Conservation (phyloP, 352 stramenopile genomes). For the Phytophthora multivora region DNA sequence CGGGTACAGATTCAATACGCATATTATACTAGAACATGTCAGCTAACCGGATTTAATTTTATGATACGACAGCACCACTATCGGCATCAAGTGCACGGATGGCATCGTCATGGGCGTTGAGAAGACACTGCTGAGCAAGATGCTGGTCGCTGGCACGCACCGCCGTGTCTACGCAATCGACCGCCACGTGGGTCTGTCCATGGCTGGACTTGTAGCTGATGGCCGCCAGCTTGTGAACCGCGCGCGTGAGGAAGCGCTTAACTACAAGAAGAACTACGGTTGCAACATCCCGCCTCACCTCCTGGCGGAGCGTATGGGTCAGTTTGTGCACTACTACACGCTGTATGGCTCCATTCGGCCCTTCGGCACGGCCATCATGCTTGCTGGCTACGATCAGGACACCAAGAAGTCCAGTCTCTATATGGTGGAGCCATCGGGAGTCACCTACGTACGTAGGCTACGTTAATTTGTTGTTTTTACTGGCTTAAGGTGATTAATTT, state of each 20-base stretch:
- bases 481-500: no score
- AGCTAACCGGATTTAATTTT: not conserved
- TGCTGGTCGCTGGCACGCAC: conserved; percentile 92
- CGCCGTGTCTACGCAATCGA: conserved; percentile 90
- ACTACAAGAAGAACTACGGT: conserved; percentile 98
- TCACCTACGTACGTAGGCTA: conserved; percentile 71
- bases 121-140: conserved; percentile 95
- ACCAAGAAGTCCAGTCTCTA: conserved; percentile 91
- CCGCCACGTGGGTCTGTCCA: conserved; percentile 92
- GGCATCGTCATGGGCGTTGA: conserved; percentile 97
- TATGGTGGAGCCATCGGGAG: conserved; percentile 93
- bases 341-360: conserved; percentile 97
- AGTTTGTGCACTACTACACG: conserved; percentile 99
- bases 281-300: conserved; percentile 92
- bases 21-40: not conserved
- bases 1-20: conserved; percentile 47
- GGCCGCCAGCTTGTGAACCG: conserved; percentile 96
- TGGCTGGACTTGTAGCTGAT: conserved; percentile 96
- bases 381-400: conserved; percentile 96
- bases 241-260: conserved; percentile 93
- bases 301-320: conserved; percentile 93
- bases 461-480: not conserved
- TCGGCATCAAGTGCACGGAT: conserved; percentile 98
- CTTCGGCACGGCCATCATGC: conserved; percentile 95
- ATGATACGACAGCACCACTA: conserved; percentile 82